Conservation (phyloP, 768 basidiomycete species). For the Amanita pallidorosea region DNA sequence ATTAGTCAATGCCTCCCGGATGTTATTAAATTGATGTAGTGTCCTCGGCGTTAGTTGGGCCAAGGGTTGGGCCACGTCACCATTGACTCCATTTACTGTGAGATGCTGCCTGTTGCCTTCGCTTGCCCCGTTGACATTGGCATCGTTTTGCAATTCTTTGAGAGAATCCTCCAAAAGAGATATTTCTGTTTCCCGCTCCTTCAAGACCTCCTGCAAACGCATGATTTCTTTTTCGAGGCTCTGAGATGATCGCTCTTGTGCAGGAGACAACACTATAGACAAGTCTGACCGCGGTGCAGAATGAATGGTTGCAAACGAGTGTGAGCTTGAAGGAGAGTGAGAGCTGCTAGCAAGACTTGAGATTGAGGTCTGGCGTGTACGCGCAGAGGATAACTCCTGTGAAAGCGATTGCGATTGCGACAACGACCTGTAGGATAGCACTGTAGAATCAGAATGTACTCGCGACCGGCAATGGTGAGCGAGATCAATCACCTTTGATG, state of each 20-base stretch:
- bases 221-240: slow-evolving; percentile 94
- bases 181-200: slow-evolving; percentile 90
- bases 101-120: slow-evolving; percentile 10
- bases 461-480: slow-evolving; percentile 4
- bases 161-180: slow-evolving; percentile 52
- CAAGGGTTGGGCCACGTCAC: slow-evolving; percentile 15
- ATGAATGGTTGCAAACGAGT: slow-evolving; percentile 21
- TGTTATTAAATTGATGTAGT: slow-evolving; percentile 60
- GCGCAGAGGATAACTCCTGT: slow-evolving; percentile 89
- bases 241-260: slow-evolving; percentile 63
- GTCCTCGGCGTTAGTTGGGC: slow-evolving; percentile 54
- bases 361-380: slow-evolving; percentile 73
- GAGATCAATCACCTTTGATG: slow-evolving; percentile 57
- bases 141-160: slow-evolving; percentile 23
- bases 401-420: slow-evolving; percentile 94
- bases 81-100: slow-evolving; percentile 13
- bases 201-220: slow-evolving; percentile 87
- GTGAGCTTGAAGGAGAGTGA: slow-evolving; percentile 52
- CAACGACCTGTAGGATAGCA: slow-evolving; percentile 51
- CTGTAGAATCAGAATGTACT: slow-evolving; percentile 9
- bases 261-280: slow-evolving; percentile 40
- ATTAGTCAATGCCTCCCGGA: slow-evolving; percentile 59
- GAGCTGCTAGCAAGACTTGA: slow-evolving; percentile 63
- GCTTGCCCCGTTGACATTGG: slow-evolving; percentile 3
- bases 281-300: slow-evolving; percentile 39